Evolutionary conservation across 2,329 filamentous ascomycete species (phyloP), one percentile per base, ranked within the genome.

Genomic region (Chalara sp.): DNA sequence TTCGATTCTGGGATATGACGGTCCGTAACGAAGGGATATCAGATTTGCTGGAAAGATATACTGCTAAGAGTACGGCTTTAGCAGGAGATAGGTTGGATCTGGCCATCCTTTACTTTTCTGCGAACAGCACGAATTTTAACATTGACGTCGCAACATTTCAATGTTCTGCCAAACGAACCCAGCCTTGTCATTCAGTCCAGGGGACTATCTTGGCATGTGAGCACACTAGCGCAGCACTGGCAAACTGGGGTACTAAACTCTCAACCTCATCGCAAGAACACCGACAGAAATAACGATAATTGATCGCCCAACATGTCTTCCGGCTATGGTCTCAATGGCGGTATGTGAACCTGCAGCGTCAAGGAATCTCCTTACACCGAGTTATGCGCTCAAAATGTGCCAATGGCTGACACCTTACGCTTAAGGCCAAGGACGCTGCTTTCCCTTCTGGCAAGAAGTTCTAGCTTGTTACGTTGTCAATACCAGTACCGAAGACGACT

Each of bases 371-470:
- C 7, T 6, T 28, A 32, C 37, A 32, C 29, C 13, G 35, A 11
- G 3, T 10, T 46, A 32, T 28, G 6, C 7, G 6, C 12, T 31
- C 12, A 3, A 47, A 32, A 13, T 39, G 42, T 8, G 28, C 55
- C 58, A 62, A 56, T 56, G 42, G 58, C 59, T 64, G 30, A 65
- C 46, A 35, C 45, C 52, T 33, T 4, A n/a, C 31, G 42, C 28
- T 32, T 12, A 33, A 65, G 63, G 63, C 48, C 49, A 53, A 21
- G 75, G 75, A 62, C 88, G 92, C 72, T 99, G 93, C 83, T 97
- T 96, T 77, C 89, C 91, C 68, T 99, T 96, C 82, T 99, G 93
- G 93, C 93, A 99, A 75, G 93, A 99, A 74, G 84, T 97, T 59
- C 87, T 99, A 68, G 90, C 90, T 65, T 99, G 93, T 82, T 99